A percentile compares a stretch with the other conserved stretches of the same genome.
Evolutionary conservation across 1,284 basidiomycete genomes (phyloP).

Genomic region (Farysia itapuensis): DNA sequence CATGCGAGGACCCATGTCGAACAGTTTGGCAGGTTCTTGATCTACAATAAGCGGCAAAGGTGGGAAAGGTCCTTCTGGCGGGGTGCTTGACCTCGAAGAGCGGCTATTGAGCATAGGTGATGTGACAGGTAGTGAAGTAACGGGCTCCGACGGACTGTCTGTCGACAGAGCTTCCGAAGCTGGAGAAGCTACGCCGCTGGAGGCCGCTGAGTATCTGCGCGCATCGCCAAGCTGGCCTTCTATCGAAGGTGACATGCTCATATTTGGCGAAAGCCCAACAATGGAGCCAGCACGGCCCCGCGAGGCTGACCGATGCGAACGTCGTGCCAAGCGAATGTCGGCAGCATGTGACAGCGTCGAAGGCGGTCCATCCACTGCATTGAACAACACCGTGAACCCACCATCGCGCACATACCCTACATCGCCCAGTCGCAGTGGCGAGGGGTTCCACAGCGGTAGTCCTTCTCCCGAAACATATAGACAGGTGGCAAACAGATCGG

Average conservation of each 20-base stretch:
- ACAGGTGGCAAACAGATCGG: slow-evolving; percentile 40
- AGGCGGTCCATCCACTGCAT: slow-evolving; percentile 37
- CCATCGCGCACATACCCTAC: slow-evolving; percentile 47
- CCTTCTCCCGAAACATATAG: slow-evolving; percentile 41
- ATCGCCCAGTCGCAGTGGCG: slow-evolving; percentile 33
- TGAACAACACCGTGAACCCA: slow-evolving; percentile 42
- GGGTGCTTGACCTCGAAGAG: slow-evolving; percentile 12
- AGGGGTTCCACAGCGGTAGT: slow-evolving; percentile 46
- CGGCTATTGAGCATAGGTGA: too few species aligned
- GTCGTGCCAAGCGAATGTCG: slow-evolving; percentile 22
- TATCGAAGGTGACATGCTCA: not conserved
- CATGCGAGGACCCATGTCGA: slow-evolving; percentile 46
- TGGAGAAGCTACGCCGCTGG: slow-evolving; percentile 2
- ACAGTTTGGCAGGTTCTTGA: slow-evolving; percentile 27
- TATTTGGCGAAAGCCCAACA: too few species aligned
- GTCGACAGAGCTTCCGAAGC: slow-evolving; percentile 3
- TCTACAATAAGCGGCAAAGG: slow-evolving; percentile 43
- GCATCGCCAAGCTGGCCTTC: not conserved
- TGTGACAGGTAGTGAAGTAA: not conserved
- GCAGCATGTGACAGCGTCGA: slow-evolving; percentile 21
- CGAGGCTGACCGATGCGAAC: slow-evolving; percentile 15
- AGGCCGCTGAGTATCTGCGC: slow-evolving; percentile 1
- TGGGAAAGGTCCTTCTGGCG: slow-evolving; percentile 28
- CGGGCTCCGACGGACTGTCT: slow-evolving; percentile 6
- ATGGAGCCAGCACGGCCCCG: slow-evolving; percentile 11